Evolutionary conservation across 2,329 filamentous ascomycete genomes (phyloP), one percentile per base, ranked within the genome.

Genomic region (Phoma herbarum): DNA sequence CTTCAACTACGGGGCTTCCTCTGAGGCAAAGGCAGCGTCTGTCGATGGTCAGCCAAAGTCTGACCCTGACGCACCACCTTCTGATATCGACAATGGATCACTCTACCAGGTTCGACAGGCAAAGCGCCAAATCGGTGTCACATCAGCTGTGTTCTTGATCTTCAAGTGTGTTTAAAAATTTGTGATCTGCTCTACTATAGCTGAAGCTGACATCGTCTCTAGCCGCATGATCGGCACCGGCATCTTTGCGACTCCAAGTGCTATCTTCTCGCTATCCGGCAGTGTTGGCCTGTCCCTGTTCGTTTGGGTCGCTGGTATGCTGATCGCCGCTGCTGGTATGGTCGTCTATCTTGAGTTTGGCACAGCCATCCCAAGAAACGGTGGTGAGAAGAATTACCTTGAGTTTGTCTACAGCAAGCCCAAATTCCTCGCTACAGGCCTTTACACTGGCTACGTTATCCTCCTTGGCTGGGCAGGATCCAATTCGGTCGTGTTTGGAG

Each of bases 401-500:
- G 87, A 89, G 70, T 88, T 81, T 71, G 84, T 88, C 50, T 89
- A 83, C 77, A 81, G 84, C 33, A 83, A 80, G 64, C 88, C 88
- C 2, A 82, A 79, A 65, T 88, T 88, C 70, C 80, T 90, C 11
- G 82, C 81, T 44, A 89, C 87, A 8, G 83, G 82, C 14, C 77
- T 89, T 54, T 89, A 88, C 74, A 75, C 77, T 23, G 82, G 84
- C 28, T 89, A 89, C 61, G 84, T 88, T 12, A 69, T 90, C 25
- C 80, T 90, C 1, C 82, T 90, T 28, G 73, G 77, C 12, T 90
- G 86, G 86, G 86, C 87, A 0, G 85, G 85, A 7, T 85, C 85
- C 14, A 90, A 90, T 74, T 88, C 85, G 0, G 85, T 91, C 62
- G 83, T 90, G 37, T 90, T 91, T 63, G 88, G 88, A 59, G 87